Evolutionary conservation across 306 rosid species (phyloP), one percentile per base, ranked within the genome.

Genomic region (Cercis canadensis): DNA sequence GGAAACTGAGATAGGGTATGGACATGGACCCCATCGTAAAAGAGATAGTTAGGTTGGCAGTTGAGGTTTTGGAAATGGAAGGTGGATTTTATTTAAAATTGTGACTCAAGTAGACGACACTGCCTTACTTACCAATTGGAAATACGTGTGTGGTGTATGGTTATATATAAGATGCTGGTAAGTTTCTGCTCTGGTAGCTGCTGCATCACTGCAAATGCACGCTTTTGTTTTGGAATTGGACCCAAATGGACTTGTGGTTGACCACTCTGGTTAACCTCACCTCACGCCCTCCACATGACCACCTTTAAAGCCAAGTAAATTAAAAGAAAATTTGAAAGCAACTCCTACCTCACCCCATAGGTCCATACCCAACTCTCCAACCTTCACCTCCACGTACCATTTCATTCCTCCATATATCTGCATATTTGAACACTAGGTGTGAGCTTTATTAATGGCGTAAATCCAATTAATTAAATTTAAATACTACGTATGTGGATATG

Each of bases 241-340:
- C n/a, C 2, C 29, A 24, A 24, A 24, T 24, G 29, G 29, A 24
- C 29, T 24, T 24, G 29, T 24, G 2, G 3, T 24, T 24, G 29
- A 24, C 29, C 2, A n/a, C n/a, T n/a, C n/a, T n/a, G 39, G 39
- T 15, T 7, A 19, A 59, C 72, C 63, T 57, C 36, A 73, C 62
- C 56, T 51, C 77, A 60, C 80, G 67, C 54, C 50, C 57, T 64
- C 18, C 65, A 51, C 57, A 79, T 72, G 75, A 77, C 64, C 86
- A 82, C 16, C 92, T 89, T 89, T 77, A 70, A 86, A 86, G 92
- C 79, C 77, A 89, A 86, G 94, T 67, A 74, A 79, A 67, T 50
- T 41, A 55, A n/a, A n/a, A n/a, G n/a, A n/a, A n/a, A n/a, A n/a
- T n/a, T 31, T 0, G 13, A 80, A 85, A 82, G 79, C 90, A 78